Conservation (phyloP, 345 rosid species). For the Erucastrum elatum region DNA sequence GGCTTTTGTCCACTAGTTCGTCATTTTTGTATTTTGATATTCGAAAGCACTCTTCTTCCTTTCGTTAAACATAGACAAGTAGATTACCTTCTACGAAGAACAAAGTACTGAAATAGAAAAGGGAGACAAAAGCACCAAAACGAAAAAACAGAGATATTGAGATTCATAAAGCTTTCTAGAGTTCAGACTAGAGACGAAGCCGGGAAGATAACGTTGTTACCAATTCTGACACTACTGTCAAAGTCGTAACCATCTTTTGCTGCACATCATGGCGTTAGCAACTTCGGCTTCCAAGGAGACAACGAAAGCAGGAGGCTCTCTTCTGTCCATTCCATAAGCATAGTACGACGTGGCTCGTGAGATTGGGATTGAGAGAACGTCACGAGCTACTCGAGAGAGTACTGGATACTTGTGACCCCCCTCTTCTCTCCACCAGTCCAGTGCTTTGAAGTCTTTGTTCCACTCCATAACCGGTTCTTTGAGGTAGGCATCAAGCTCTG, state of each 20-base stretch:
- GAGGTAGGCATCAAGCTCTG: constrained; percentile 76
- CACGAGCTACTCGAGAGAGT: constrained; percentile 80
- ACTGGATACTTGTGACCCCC: constrained; percentile 47
- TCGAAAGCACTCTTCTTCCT: constrained; percentile 24
- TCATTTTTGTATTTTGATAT: constrained; percentile 8
- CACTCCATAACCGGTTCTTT: constrained; percentile 75
- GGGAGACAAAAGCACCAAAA: not conserved
- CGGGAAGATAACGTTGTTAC: not conserved
- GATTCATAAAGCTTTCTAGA: not conserved
- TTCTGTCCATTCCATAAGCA: constrained; percentile 43
- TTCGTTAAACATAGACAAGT: not conserved
- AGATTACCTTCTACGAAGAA: not conserved
- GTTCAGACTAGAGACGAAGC: not conserved
- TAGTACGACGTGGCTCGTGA: constrained; percentile 34
- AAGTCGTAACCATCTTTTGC: constrained; percentile 19
- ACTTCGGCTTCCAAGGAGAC: constrained; percentile 21
- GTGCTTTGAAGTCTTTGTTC: constrained; percentile 57
- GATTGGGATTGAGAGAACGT: constrained; percentile 68
- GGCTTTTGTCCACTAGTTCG: constrained; percentile 32
- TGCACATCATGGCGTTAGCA: constrained; percentile 32
- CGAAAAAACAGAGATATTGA: not conserved
- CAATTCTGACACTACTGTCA: not conserved
- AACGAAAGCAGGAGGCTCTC: constrained; percentile 31
- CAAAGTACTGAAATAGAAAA: not conserved
- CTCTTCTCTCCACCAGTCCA: constrained; percentile 87